Evolutionary conservation across 1,284 basidiomycete genomes (phyloP).

Genomic region (Neolentinus lepideus): DNA sequence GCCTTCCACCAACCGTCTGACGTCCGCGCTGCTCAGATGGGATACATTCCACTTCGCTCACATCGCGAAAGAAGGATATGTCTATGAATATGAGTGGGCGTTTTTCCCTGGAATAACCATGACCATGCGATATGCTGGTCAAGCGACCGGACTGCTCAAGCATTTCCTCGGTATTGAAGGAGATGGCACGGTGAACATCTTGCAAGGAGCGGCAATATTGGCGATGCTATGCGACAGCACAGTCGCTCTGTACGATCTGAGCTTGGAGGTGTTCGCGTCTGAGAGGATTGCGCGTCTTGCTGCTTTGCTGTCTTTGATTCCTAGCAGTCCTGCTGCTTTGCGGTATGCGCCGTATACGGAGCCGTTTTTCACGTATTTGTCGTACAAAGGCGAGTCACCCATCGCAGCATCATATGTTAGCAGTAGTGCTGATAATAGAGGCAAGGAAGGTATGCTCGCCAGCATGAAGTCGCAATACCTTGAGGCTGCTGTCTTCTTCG

Average conservation of each 20-base stretch:
- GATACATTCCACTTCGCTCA: constrained; percentile 79
- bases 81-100: constrained; percentile 82
- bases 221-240: constrained; percentile 37
- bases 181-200: constrained; percentile 13
- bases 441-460: constrained; percentile 48
- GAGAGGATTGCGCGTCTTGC: constrained; percentile 53
- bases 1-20: constrained; percentile 1
- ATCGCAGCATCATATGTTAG: neutral
- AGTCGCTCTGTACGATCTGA: constrained; percentile 57
- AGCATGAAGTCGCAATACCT: constrained; percentile 44
- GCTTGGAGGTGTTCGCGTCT: constrained; percentile 44
- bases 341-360: constrained; percentile 75
- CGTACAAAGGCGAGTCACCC: constrained; percentile 55
- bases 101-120: constrained; percentile 73
- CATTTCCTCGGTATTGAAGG: constrained; percentile 4
- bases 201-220: constrained; percentile 31
- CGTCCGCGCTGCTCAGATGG: constrained; percentile 66
- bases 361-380: constrained; percentile 76
- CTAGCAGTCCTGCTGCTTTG: constrained; percentile 75
- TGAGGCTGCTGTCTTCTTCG: constrained; percentile 54
- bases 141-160: constrained; percentile 6
- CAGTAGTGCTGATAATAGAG: constrained; percentile 1
- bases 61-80: constrained; percentile 61
- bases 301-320: constrained; percentile 65
- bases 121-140: constrained; percentile 37